phyloP scores from a whole-genome alignment of 148 eudicot genomes.

The Fagopyrum tataricum region DNA sequence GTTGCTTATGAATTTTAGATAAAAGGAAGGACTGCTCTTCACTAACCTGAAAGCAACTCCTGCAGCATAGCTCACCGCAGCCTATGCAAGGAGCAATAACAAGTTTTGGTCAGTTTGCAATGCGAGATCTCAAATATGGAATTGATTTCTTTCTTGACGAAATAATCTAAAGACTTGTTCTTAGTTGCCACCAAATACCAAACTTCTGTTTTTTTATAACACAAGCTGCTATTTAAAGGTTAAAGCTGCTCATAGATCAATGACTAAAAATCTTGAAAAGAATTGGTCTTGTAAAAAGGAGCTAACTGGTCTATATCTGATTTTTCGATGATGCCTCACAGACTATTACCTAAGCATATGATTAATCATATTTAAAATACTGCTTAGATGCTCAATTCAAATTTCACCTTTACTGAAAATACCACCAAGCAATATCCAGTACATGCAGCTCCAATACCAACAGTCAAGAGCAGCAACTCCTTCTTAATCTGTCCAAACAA shows the following conservation, averaged over 20 bases:
- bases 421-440: conserved; percentile 70
- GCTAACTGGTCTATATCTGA: neutral
- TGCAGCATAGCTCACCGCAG: conserved; percentile 83
- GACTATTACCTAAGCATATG: neutral
- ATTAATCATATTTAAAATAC: neutral
- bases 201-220: neutral
- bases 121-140: neutral
- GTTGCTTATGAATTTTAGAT: neutral
- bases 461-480: conserved; percentile 73
- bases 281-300: neutral
- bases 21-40: neutral
- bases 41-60: conserved; percentile 91
- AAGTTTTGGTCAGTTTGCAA: conserved; percentile 4
- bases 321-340: neutral
- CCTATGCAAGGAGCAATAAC: conserved; percentile 35
- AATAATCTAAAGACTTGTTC: neutral
- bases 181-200: neutral
- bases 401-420: conserved; percentile 68
- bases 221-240: neutral
- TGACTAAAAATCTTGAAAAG: neutral
- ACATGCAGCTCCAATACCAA: conserved; percentile 79
- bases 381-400: neutral
- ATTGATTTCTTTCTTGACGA: neutral
- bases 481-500: conserved; percentile 66
- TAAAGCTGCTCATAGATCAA: neutral